A percentile compares a stretch with the other conserved stretches of the same genome.
phyloP scores from a whole-genome alignment of 2,329 filamentous ascomycete genomes.

The Teratosphaeria zuluensis region DNA sequence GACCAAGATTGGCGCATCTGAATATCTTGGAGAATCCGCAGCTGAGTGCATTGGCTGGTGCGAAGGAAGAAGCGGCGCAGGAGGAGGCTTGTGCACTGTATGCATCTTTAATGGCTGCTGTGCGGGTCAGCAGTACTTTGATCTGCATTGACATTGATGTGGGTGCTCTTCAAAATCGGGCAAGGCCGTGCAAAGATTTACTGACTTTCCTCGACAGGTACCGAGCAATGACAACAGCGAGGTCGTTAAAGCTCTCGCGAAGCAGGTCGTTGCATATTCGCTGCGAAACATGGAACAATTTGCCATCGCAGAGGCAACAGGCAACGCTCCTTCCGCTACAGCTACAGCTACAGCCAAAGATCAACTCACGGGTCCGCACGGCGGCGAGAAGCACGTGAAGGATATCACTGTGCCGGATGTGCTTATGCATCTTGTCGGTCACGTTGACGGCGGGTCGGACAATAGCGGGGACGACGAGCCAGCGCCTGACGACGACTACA shows the following conservation, averaged over 20 bases:
- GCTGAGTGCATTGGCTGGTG: slow-evolving; percentile 60
- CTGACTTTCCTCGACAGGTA: slow-evolving; percentile 29
- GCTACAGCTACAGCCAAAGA: slow-evolving; percentile 37
- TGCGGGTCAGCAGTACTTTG: slow-evolving; percentile 70
- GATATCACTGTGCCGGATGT: slow-evolving; percentile 67
- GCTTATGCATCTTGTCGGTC: slow-evolving; percentile 75
- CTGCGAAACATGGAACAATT: slow-evolving; percentile 80
- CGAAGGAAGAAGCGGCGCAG: slow-evolving; percentile 67
- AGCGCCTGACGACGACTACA: slow-evolving; percentile 84
- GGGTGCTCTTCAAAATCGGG: slow-evolving; percentile 8
- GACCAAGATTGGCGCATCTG: slow-evolving; percentile 70
- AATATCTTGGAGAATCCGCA: slow-evolving; percentile 75
- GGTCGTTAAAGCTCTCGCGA: slow-evolving; percentile 81
- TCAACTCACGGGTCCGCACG: slow-evolving; percentile 32
- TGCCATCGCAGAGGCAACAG: slow-evolving; percentile 54
- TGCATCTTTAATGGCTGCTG: slow-evolving; percentile 80
- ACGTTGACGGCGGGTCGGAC: slow-evolving; percentile 44
- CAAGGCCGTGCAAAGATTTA: slow-evolving; percentile 2
- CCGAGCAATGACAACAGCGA: slow-evolving; percentile 75
- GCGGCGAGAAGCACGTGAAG: slow-evolving; percentile 41
- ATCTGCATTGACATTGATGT: slow-evolving; percentile 85
- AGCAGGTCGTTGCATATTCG: slow-evolving; percentile 90
- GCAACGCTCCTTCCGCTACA: slow-evolving; percentile 29
- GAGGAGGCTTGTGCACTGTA: slow-evolving; percentile 93
- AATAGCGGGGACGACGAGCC: slow-evolving; percentile 53